Evolutionary conservation across 768 basidiomycete species (phyloP), one percentile per base, ranked within the genome.

Genomic region (Tulasnella sp.): DNA sequence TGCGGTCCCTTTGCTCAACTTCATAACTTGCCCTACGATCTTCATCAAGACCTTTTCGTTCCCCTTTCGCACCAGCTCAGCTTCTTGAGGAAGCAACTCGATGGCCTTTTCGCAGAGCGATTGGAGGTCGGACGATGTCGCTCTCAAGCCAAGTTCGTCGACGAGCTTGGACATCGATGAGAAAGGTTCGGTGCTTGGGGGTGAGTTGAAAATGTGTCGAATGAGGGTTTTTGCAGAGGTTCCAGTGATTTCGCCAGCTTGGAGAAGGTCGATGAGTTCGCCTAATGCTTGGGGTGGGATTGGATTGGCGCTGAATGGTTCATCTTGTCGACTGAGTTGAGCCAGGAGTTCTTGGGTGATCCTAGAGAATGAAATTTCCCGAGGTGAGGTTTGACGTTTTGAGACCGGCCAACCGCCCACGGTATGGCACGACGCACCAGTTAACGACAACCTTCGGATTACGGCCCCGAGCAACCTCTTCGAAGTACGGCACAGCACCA

Each of bases 271-370:
- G 49, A 98, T 86, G 49, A 99, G 82, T 75, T 90, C 87, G 7
- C 92, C 91, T 83, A 99, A 84, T 79, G 93, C 90, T 14, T 81
- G 82, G 0, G 86, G 83, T 6, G 90, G 85, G 14, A 97, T 80
- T 0, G 89, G 85, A 74, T 91, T 91, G 9, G 89, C 85, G 45
- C 82, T 81, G 81, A 90, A 89, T 42, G 88, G 86, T 25, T 86
- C 85, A 67, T 87, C 85, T 54, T 88, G 87, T 38, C 86, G 85
- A 0, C 90, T 84, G 2, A 98, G 86, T 79, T 92, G 91, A 0
- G 94, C 94, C 1, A 96, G 84, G 0, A 97, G 86, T 77, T 96
- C 93, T 77, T 99, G 93, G 3, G 90, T 89, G 83, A 98, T 88
- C 95, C 96, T 97, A 80, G 29, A 49, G 37, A 70, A 69, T 58